These are phyloP conservation scores for Plenodomus tracheiphilus DNA, from an alignment of 2,329 filamentous ascomycete genomes.

Conservation along the genomic window DNA sequence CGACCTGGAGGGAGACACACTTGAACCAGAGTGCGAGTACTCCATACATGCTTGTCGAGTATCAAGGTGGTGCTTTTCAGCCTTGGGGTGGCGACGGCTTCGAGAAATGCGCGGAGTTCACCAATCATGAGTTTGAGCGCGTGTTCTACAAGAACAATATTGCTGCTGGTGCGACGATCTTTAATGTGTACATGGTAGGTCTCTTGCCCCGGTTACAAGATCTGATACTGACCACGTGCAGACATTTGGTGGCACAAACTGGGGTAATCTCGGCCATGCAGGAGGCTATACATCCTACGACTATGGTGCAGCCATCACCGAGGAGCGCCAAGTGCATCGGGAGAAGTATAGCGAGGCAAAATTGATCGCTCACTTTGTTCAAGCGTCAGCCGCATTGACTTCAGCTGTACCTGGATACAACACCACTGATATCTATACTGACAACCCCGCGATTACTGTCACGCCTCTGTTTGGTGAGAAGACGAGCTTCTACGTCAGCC, in stretches of 20 bases:
- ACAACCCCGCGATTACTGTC: conserved; percentile 54
- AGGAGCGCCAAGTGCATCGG: conserved; percentile 66
- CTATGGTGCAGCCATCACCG: conserved; percentile 65
- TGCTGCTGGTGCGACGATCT: conserved; percentile 64
- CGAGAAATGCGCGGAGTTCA: conserved; percentile 63
- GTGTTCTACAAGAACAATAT: conserved; percentile 78
- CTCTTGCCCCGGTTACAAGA: not conserved
- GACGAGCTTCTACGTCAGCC: conserved; percentile 64
- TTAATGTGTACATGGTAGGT: conserved; percentile 70
- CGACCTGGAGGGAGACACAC: conserved; percentile 57
- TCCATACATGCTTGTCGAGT: conserved; percentile 63
- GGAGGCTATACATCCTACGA: conserved; percentile 60
- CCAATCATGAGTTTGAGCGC: conserved; percentile 72
- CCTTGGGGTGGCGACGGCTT: conserved; percentile 73
- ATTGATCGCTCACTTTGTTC: conserved; percentile 71
- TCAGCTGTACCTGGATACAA: conserved; percentile 44
- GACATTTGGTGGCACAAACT: conserved; percentile 78
- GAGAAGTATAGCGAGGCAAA: conserved; percentile 81
- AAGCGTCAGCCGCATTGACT: conserved; percentile 69
- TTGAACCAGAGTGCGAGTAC: conserved; percentile 63
- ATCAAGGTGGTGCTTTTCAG: conserved; percentile 71
- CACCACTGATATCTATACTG: conserved; percentile 20
- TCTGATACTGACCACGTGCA: conserved; percentile 2
- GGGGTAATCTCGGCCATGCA: conserved; percentile 74
- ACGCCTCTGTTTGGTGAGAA: conserved; percentile 61